Percentiles rank a stretch among this genome's conserved stretches.
Conservation (phyloP, 306 rosid species). For the Adenanthera pavonina region DNA sequence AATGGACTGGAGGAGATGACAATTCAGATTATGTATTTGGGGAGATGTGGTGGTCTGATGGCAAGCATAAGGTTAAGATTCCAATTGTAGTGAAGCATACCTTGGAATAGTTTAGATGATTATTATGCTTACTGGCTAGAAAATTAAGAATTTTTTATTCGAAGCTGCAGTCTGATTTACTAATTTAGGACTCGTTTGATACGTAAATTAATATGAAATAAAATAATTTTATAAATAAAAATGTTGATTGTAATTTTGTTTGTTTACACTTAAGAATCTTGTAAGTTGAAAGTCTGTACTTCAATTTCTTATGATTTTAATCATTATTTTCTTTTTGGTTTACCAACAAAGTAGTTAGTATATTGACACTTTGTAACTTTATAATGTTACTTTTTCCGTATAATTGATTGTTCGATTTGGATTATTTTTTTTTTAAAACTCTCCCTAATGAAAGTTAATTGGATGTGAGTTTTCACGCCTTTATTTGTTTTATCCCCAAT, state of each 20-base stretch:
- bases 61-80: constrained; percentile 36
- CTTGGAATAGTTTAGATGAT: not conserved
- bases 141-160: not conserved
- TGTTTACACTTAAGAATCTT: not conserved
- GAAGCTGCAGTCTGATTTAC: not conserved
- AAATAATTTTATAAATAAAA: not conserved
- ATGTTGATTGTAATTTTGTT: not conserved
- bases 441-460: too few relatives aligned
- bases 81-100: constrained; percentile 47
- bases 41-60: constrained; percentile 48
- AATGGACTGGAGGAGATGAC: not conserved
- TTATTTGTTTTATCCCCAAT: too few relatives aligned
- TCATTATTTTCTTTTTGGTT: too few relatives aligned
- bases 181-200: not conserved
- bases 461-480: too few relatives aligned
- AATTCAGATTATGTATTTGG: constrained; percentile 51
- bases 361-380: not conserved
- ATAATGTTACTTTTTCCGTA: not conserved
- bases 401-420: too few relatives aligned
- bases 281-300: not conserved
- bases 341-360: not conserved
- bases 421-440: too few relatives aligned
- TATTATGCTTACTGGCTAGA: not conserved
- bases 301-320: not conserved
- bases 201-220: not conserved